These are phyloP conservation scores for Colletotrichum ledebouriae DNA, from an alignment of 2,329 filamentous ascomycete genomes.

Conservation along the genomic window DNA sequence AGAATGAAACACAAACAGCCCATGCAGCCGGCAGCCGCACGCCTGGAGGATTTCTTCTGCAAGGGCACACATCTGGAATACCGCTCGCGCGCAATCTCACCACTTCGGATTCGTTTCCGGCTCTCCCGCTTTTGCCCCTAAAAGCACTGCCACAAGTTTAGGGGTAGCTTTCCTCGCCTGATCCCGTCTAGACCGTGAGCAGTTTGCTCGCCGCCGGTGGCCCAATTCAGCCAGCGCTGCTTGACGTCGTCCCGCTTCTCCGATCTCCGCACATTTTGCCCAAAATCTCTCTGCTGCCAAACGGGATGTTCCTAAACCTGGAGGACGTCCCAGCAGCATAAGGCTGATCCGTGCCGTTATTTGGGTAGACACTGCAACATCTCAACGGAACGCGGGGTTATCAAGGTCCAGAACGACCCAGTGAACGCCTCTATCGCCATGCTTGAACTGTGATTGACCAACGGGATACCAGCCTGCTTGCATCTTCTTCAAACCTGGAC, in stretches of 20 bases:
- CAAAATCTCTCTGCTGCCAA: slow-evolving; percentile 17
- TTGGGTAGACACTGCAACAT: slow-evolving; percentile 14
- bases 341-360: slow-evolving; percentile 14
- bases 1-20: slow-evolving; percentile 25
- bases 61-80: slow-evolving; percentile 25
- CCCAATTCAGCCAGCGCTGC: slow-evolving; percentile 20
- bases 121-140: slow-evolving; percentile 2
- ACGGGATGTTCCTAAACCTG: not conserved
- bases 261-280: slow-evolving; percentile 46
- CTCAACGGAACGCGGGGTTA: slow-evolving; percentile 1
- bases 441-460: not conserved
- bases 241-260: slow-evolving; percentile 46
- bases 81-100: not conserved
- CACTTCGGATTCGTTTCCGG: slow-evolving; percentile 27
- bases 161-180: not conserved
- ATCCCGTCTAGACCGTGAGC: not conserved
- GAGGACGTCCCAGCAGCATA: not conserved
- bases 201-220: not conserved
- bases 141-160: not conserved
- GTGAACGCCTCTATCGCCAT: slow-evolving; percentile 24
- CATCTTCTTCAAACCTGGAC: not conserved
- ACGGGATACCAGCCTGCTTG: not conserved
- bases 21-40: slow-evolving; percentile 23
- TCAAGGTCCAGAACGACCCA: slow-evolving; percentile 19
- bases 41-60: slow-evolving; percentile 16